Percentiles rank a stretch among this genome's conserved stretches.
phyloP scores from a whole-genome alignment of 495 filamentous ascomycete genomes.

The Penicillium fimorum region DNA sequence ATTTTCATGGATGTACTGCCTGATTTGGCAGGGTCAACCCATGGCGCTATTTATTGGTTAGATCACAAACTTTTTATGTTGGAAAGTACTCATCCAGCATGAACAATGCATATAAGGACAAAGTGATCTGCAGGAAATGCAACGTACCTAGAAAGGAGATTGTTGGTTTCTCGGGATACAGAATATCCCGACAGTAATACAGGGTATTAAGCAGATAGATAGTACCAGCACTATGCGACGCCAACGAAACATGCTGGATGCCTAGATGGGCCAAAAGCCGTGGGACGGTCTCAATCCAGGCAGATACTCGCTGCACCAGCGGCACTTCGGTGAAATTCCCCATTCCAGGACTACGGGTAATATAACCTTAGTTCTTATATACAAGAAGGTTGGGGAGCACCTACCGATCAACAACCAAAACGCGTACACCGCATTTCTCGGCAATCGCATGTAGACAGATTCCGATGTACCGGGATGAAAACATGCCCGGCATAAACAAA shows the following conservation, averaged over 20 bases:
- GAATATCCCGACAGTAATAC: slow-evolving; percentile 32
- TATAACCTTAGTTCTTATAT: background rate
- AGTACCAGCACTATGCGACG: slow-evolving; percentile 47
- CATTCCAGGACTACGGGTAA: slow-evolving; percentile 32
- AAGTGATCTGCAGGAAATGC: background rate
- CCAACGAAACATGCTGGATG: slow-evolving; percentile 40
- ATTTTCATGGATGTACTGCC: slow-evolving; percentile 27
- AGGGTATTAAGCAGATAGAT: slow-evolving; percentile 48
- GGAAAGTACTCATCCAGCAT: background rate
- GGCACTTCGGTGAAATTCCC: slow-evolving; percentile 45
- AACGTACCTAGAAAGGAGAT: slow-evolving; percentile 37
- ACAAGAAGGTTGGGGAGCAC: background rate
- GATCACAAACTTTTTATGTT: background rate
- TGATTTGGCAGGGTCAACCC: slow-evolving; percentile 45
- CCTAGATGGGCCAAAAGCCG: slow-evolving; percentile 38
- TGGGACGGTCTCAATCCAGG: slow-evolving; percentile 46
- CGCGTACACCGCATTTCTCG: slow-evolving; percentile 29
- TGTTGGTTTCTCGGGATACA: slow-evolving; percentile 36
- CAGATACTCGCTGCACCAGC: slow-evolving; percentile 32
- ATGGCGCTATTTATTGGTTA: slow-evolving; percentile 36
- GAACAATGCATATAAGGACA: no score
- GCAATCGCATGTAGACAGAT: slow-evolving; percentile 28
- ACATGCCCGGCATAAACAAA: slow-evolving; percentile 38
- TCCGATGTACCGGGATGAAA: slow-evolving; percentile 33
- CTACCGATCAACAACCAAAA: slow-evolving; percentile 32